phyloP scores from a whole-genome alignment of 495 filamentous ascomycete species.

The Rhizodiscina lignyota region DNA sequence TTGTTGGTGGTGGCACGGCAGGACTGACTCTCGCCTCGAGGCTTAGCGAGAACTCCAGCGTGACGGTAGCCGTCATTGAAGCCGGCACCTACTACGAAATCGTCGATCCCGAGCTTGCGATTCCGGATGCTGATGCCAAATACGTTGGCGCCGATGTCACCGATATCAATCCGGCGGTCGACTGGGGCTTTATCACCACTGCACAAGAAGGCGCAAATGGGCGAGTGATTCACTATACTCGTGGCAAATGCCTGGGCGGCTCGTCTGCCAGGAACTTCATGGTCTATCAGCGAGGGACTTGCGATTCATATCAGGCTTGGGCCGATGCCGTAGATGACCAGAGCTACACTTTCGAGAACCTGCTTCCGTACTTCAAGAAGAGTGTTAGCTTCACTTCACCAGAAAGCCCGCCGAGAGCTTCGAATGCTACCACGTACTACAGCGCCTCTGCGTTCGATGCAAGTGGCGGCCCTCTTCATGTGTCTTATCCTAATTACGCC shows the following conservation, averaged over 20 bases:
- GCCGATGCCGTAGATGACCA: conserved; percentile 26
- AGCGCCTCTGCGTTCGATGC: conserved; percentile 11
- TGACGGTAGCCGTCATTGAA: conserved; percentile 5
- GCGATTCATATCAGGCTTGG: conserved; percentile 29
- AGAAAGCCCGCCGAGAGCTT: conserved; percentile 4
- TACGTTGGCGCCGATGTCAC: neutral
- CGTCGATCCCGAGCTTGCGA: no score
- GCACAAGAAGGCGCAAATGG: conserved; percentile 5
- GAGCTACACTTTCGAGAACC: conserved; percentile 27
- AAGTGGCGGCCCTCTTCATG: conserved; percentile 7
- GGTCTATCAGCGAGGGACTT: conserved; percentile 18
- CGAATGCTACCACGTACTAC: conserved; percentile 11
- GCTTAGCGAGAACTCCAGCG: conserved; percentile 2
- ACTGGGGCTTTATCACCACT: conserved; percentile 9
- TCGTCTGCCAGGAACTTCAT: neutral
- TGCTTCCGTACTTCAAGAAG: conserved; percentile 28
- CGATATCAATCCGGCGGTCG: neutral
- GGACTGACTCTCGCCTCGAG: conserved; percentile 6
- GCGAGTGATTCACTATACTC: conserved; percentile 1
- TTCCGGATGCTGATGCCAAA: neutral
- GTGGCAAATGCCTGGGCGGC: neutral
- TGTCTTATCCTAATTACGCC: conserved; percentile 13
- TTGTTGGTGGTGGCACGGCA: conserved; percentile 9
- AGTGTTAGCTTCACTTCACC: conserved; percentile 20
- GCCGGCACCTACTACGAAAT: no score